Conservation (phyloP, 306 rosid genomes). For the Cicer yamashitae region DNA sequence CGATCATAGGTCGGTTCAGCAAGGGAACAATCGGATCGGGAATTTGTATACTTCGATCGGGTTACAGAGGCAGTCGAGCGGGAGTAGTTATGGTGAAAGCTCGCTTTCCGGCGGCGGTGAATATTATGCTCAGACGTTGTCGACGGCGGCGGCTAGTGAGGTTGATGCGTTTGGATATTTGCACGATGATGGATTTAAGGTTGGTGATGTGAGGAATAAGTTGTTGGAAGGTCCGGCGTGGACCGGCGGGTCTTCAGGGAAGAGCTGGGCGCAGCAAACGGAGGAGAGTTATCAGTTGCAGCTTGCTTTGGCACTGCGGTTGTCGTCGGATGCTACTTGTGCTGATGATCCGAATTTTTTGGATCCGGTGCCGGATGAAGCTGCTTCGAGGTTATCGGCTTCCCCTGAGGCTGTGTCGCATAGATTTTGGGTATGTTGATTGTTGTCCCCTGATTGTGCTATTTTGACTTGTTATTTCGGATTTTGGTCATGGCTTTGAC, state of each 20-base stretch:
- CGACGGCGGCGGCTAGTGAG: constrained; percentile 70
- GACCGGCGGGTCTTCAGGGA: constrained; percentile 63
- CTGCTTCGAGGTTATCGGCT: constrained; percentile 49
- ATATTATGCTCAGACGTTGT: constrained; percentile 73
- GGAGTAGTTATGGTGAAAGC: constrained; percentile 94
- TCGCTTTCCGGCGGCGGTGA: constrained; percentile 95
- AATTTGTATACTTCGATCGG: constrained; percentile 69
- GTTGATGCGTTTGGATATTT: constrained; percentile 68
- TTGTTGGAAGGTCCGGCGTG: constrained; percentile 52
- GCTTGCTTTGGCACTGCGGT: constrained; percentile 83
- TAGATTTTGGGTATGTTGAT: constrained; percentile 85
- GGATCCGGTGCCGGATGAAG: constrained; percentile 72
- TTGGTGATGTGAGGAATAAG: constrained; percentile 57
- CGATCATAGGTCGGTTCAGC: constrained; percentile 71
- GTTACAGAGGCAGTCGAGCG: constrained; percentile 95
- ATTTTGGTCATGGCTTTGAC: constrained; percentile 15
- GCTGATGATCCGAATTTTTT: constrained; percentile 95
- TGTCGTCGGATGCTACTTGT: constrained; percentile 85
- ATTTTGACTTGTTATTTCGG: not conserved
- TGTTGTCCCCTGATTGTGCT: constrained; percentile 7
- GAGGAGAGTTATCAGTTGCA: constrained; percentile 99
- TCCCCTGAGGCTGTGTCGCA: constrained; percentile 76
- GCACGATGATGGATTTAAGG: constrained; percentile 62
- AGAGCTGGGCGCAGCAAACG: constrained; percentile 99
- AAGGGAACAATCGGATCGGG: constrained; percentile 74